These are phyloP conservation scores for Biscutella laevigata DNA, from an alignment of 441 rosid genomes.

Conservation along the genomic window DNA sequence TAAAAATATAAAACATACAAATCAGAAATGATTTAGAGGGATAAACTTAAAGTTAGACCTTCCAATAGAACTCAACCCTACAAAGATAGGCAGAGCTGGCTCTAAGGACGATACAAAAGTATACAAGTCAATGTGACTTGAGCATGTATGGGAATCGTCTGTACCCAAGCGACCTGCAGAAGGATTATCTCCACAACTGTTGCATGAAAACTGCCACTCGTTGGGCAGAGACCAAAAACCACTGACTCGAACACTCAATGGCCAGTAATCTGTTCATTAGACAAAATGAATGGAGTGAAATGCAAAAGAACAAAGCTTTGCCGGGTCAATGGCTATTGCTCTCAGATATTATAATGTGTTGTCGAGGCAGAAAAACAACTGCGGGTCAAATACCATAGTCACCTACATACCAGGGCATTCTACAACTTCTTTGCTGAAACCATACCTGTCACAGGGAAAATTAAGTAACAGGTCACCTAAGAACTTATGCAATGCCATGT, in stretches of 20 bases:
- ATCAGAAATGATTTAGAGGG: constrained; percentile 1
- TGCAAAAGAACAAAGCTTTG: not conserved
- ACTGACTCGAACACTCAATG: constrained; percentile 52
- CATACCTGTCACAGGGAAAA: constrained; percentile 51
- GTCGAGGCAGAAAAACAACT: not conserved
- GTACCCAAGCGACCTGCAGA: constrained; percentile 23
- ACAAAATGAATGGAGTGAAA: constrained; percentile 2
- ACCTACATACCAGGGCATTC: constrained; percentile 82
- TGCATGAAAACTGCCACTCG: constrained; percentile 84
- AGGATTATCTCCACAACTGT: constrained; percentile 44
- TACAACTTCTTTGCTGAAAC: constrained; percentile 83
- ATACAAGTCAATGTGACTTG: constrained; percentile 48
- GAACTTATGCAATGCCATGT: not conserved
- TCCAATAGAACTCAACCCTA: constrained; percentile 77
- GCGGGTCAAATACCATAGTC: too few species aligned
- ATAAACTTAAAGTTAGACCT: constrained; percentile 41
- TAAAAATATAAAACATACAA: not conserved
- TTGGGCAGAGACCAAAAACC: constrained; percentile 89
- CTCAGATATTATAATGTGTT: not conserved
- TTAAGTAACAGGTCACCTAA: constrained; percentile 2
- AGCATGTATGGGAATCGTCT: constrained; percentile 35
- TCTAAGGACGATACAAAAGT: constrained; percentile 36
- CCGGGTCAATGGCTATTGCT: constrained; percentile 2
- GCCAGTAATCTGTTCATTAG: constrained; percentile 73
- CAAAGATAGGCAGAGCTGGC: constrained; percentile 48